Conservation (phyloP, 495 filamentous ascomycete species). For the Penicillium canariense region DNA sequence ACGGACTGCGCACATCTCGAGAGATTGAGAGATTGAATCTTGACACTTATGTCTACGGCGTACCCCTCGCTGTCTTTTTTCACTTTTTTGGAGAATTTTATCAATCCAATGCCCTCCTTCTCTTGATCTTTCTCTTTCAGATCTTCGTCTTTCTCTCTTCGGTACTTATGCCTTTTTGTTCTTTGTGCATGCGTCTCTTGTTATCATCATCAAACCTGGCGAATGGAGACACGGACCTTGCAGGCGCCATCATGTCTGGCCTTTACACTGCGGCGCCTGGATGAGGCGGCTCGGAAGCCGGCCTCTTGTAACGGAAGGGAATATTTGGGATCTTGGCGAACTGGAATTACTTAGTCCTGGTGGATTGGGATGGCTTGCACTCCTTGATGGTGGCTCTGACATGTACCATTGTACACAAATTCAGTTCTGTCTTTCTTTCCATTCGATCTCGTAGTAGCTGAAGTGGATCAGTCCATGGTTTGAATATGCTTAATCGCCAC, state of each 20-base stretch:
- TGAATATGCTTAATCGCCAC: not conserved
- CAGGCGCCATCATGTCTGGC: not conserved
- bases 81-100: not conserved
- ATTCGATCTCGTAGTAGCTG: not conserved
- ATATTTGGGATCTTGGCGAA: slow-evolving; percentile 6
- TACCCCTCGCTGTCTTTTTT: not conserved
- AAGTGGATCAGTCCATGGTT: not conserved
- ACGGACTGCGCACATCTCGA: not conserved
- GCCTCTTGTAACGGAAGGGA: not conserved
- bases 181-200: slow-evolving; percentile 2
- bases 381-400: slow-evolving; percentile 10
- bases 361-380: slow-evolving; percentile 18
- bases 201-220: slow-evolving; percentile 14
- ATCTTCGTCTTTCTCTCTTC: not conserved
- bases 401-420: slow-evolving; percentile 22
- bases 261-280: not conserved
- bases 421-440: not conserved
- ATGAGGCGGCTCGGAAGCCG: not conserved
- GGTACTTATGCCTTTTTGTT: not conserved
- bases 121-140: not conserved
- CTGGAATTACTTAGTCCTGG: not conserved
- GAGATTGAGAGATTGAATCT: slow-evolving; percentile 3
- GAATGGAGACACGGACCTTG: slow-evolving; percentile 16
- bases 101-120: not conserved
- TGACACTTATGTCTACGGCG: slow-evolving; percentile 1